These are phyloP conservation scores for Samsoniella hepiali DNA, from an alignment of 2,329 filamentous ascomycete species.

Conservation along the genomic window DNA sequence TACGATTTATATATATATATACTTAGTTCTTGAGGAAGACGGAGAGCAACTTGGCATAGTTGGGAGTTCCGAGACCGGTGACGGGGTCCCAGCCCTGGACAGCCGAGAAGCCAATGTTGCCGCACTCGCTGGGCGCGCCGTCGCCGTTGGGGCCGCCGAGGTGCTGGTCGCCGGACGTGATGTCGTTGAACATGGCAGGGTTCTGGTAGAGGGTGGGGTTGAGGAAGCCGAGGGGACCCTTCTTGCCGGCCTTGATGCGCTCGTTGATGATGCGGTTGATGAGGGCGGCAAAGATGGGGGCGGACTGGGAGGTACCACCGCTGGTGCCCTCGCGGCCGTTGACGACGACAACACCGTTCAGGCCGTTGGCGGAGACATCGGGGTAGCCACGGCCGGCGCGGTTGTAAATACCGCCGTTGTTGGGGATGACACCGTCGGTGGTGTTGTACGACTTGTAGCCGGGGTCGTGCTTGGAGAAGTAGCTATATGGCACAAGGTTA, in stretches of 20 bases:
- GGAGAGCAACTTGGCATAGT: constrained; percentile 15
- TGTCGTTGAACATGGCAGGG: constrained; percentile 5
- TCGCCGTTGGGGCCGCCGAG: constrained; percentile 1
- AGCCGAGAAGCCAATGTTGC: constrained; percentile 3
- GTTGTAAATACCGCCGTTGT: constrained; percentile 9
- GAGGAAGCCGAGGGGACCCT: constrained; percentile 34
- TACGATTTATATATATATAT: too few species aligned
- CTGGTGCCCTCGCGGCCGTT: constrained; percentile 23
- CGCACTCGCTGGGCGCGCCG: constrained; percentile 1
- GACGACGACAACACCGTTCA: constrained; percentile 42
- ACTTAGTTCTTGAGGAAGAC: background rate
- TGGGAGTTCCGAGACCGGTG: constrained; percentile 15
- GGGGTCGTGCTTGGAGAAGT: constrained; percentile 37
- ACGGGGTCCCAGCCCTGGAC: constrained; percentile 17
- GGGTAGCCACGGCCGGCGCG: constrained; percentile 24
- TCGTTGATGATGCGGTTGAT: constrained; percentile 23
- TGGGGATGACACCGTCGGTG: constrained; percentile 1
- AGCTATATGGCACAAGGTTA: constrained; percentile 17
- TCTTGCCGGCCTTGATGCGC: constrained; percentile 30
- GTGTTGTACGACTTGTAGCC: constrained; percentile 6
- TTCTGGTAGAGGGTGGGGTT: constrained; percentile 19
- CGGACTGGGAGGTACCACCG: constrained; percentile 19
- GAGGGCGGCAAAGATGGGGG: constrained; percentile 22
- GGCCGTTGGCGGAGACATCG: constrained; percentile 41
- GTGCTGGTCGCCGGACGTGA: constrained; percentile 4